Percentiles rank a stretch among this genome's conserved stretches.
Conservation (phyloP, 768 basidiomycete species). For the Fomitopsis serialis region DNA sequence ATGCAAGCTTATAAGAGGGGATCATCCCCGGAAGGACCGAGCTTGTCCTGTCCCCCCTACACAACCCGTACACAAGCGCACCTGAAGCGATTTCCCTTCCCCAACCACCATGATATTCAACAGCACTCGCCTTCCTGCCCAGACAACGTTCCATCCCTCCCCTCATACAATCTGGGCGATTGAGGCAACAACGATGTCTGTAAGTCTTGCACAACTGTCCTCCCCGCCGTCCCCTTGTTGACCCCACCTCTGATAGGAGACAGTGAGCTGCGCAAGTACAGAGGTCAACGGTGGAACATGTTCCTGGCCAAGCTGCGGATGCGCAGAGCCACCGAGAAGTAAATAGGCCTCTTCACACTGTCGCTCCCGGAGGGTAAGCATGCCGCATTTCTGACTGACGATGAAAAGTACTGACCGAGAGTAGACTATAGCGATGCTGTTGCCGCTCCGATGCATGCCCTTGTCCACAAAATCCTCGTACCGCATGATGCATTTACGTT, state of each 20-base stretch:
- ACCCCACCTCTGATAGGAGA: constrained; percentile 4
- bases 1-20: not conserved
- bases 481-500: no score
- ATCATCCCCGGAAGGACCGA: no score
- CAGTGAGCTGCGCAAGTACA: constrained; percentile 13
- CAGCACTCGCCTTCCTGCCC: not conserved
- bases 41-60: no score
- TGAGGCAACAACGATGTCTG: not conserved
- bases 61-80: no score
- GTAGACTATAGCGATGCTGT: no score
- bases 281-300: constrained; percentile 17
- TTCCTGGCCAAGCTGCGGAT: constrained; percentile 27
- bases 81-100: not conserved
- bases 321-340: constrained; percentile 31
- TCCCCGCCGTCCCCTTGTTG: not conserved
- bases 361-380: no score
- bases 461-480: no score
- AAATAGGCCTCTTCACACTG: not conserved
- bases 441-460: no score
- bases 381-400: no score
- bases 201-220: not conserved
- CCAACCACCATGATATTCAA: not conserved
- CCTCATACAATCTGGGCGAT: not conserved
- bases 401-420: no score
- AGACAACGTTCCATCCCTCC: constrained; percentile 1